These are phyloP conservation scores for Gnaphalium uliginosum DNA, from an alignment of 129 eudicot genomes.

Conservation along the genomic window DNA sequence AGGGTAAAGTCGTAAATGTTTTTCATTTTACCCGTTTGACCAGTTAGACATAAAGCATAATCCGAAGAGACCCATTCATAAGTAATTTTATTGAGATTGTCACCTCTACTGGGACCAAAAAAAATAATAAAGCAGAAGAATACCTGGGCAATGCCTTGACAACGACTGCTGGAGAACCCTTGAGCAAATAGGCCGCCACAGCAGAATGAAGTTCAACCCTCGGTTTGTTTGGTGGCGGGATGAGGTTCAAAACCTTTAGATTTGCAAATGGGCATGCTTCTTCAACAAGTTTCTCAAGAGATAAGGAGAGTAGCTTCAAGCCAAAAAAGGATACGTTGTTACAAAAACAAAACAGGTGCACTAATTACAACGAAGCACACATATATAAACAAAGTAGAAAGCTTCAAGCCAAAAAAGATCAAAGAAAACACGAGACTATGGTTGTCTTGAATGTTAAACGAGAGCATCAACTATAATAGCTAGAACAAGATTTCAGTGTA, in stretches of 20 bases:
- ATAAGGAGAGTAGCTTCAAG: conserved; percentile 23
- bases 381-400: neutral
- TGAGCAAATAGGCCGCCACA: conserved; percentile 24
- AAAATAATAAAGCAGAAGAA: conserved; percentile 1
- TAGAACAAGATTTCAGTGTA: neutral
- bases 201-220: conserved; percentile 7
- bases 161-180: conserved; percentile 20
- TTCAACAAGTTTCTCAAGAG: conserved; percentile 19
- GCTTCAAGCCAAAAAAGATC: neutral
- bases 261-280: conserved; percentile 29
- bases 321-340: neutral
- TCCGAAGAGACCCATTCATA: neutral
- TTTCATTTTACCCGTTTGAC: neutral
- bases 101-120: neutral
- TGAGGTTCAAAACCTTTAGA: conserved; percentile 29
- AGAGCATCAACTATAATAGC: neutral
- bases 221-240: conserved; percentile 34
- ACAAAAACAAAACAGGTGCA: neutral
- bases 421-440: neutral
- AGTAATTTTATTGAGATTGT: neutral
- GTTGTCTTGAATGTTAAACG: neutral
- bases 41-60: neutral
- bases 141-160: conserved; percentile 20
- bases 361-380: neutral
- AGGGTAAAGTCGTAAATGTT: neutral